These are phyloP conservation scores for Xerocomus nothofagi DNA, from an alignment of 1,284 basidiomycete species.

Conservation along the genomic window DNA sequence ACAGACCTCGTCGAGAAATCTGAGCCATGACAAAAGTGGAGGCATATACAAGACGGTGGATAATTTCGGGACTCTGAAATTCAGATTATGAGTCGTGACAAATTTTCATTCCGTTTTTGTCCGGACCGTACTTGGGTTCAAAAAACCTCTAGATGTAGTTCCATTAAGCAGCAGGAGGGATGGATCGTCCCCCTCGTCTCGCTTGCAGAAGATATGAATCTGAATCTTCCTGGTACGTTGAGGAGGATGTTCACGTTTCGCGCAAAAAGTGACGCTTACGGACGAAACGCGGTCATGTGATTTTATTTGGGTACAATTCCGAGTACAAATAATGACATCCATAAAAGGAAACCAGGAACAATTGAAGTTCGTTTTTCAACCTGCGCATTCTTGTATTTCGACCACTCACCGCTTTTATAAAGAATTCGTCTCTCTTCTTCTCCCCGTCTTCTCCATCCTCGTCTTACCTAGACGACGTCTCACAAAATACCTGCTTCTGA, in stretches of 20 bases:
- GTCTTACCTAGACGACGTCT: constrained; percentile 23
- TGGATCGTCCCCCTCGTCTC: no score
- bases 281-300: constrained; percentile 36
- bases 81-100: no score
- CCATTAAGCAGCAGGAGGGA: no score
- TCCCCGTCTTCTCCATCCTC: constrained; percentile 13
- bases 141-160: no score
- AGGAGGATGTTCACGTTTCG: no score
- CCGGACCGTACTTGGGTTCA: no score
- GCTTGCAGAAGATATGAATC: no score
- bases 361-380: constrained; percentile 36
- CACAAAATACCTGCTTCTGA: constrained; percentile 6
- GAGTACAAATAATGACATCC: constrained; percentile 31
- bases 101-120: no score
- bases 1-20: constrained; percentile 37
- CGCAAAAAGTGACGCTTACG: constrained; percentile 19
- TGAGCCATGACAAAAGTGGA: constrained; percentile 21
- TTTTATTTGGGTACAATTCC: constrained; percentile 31
- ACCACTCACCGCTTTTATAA: constrained; percentile 13
- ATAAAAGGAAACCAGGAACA: constrained; percentile 30
- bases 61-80: no score
- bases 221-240: no score
- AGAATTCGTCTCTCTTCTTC: constrained; percentile 8
- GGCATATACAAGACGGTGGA: no score
- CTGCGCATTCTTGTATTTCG: constrained; percentile 24